These are phyloP conservation scores for Globisporangium splendens DNA, from an alignment of 352 stramenopile genomes.

Conservation along the genomic window DNA sequence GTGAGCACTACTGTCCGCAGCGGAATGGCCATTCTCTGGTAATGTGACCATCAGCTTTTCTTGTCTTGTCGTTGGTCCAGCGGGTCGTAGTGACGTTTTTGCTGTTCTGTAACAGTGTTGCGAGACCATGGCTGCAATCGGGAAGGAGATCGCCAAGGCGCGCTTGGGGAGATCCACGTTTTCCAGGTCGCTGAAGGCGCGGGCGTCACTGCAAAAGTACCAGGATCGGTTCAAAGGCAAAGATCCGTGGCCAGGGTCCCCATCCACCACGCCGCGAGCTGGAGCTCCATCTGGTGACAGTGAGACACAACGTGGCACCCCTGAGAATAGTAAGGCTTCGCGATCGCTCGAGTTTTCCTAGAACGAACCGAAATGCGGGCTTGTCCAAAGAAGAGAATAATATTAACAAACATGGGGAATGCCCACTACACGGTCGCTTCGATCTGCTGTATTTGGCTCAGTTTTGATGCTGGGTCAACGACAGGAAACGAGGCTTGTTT, in stretches of 20 bases:
- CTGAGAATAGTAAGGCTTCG: constrained; percentile 3
- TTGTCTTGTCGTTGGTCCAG: no score
- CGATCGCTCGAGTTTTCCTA: constrained; percentile 3
- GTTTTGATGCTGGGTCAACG: no score
- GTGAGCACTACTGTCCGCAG: constrained; percentile 68
- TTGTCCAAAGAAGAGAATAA: no score
- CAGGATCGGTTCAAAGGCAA: constrained; percentile 60
- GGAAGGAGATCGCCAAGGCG: constrained; percentile 54
- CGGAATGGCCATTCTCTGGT: constrained; percentile 60
- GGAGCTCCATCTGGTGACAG: background rate
- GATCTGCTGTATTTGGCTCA: no score
- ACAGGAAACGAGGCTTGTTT: no score
- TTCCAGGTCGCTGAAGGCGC: constrained; percentile 55
- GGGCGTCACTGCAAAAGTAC: constrained; percentile 65
- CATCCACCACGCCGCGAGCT: constrained; percentile 8
- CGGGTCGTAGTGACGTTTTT: background rate
- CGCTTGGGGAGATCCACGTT: constrained; percentile 60
- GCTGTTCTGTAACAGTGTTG: constrained; percentile 37
- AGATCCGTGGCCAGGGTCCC: constrained; percentile 60
- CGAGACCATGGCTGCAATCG: constrained; percentile 57
- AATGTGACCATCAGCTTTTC: no score
- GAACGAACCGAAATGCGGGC: no score
- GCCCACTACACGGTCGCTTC: no score
- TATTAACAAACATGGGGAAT: no score
- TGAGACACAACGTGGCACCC: background rate